Base-by-base conservation (phyloP, 208 protist genomes). In the Crithidia bombi region DNA sequence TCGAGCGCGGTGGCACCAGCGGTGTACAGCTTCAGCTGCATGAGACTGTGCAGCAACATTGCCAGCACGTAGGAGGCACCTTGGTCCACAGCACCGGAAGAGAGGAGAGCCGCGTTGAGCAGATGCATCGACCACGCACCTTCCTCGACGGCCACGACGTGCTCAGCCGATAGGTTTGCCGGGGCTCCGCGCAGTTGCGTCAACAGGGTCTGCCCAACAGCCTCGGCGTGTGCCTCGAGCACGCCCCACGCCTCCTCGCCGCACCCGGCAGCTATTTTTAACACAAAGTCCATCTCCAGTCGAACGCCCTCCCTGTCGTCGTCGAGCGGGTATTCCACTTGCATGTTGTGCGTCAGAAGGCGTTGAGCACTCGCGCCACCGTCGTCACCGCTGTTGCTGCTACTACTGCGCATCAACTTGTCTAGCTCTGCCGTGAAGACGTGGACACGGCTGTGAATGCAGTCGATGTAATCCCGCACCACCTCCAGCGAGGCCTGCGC, bases 221-320 rank as follows among this genome's bases (percentile, higher is more conserved):
- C 35, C 38, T 69, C 55, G 19, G 62, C 47, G 21, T 56, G 44
- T 6, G 66, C 63, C 44, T 65, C 70, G 17, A 76, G 43, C 38
- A 70, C 30, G n/a, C 12, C 39, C 70, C 70, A 76, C 36, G 35
- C 79, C 5, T 73, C 68, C 49, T 82, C 76, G 12, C 81, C 79
- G 59, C 75, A 79, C 23, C 80, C 64, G 25, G 71, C 43, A 62
- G 61, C 71, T 56, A 76, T 39, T 65, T 73, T 49, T 57, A 88
- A 14, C 14, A 78, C 58, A 62, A 87, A 85, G 28, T 71, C 69
- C 62, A 79, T 63, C 56, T 91, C 82, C 54, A 85, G 62, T 11
- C 56, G 66, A n/a, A 80, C 63, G 4, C 78, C 73, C 25, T 85
- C 79, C 5, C 62, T 43, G 64, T 86, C 82, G 23, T 74, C 72